Evolutionary conservation across 371 early-diverging fungal species (phyloP).

Genomic region (Haplosporangium sp.): DNA sequence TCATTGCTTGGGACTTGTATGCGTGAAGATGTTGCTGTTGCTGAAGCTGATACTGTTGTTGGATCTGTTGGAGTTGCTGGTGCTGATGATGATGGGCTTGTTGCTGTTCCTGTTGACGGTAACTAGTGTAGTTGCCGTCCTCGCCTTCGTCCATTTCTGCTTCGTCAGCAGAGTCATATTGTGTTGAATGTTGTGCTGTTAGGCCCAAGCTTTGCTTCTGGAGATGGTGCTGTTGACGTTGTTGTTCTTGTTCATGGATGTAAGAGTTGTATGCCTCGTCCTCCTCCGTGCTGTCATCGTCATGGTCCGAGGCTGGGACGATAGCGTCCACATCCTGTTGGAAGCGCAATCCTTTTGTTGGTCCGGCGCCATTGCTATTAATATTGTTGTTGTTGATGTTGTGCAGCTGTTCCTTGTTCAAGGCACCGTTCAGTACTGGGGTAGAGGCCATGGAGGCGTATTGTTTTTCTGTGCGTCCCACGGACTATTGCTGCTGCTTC

Average conservation of each 20-base stretch:
- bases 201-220: slow-evolving; percentile 1
- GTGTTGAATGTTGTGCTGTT: background rate
- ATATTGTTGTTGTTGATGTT: slow-evolving; percentile 1
- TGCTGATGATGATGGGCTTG: slow-evolving; percentile 43
- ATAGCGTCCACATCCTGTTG: slow-evolving; percentile 47
- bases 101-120: slow-evolving; percentile 12
- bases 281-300: slow-evolving; percentile 47
- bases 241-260: slow-evolving; percentile 44
- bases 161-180: slow-evolving; percentile 18
- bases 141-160: slow-evolving; percentile 11
- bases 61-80: slow-evolving; percentile 43
- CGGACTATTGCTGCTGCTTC: background rate
- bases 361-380: slow-evolving; percentile 14
- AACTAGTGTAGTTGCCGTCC: slow-evolving; percentile 1
- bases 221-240: slow-evolving; percentile 23
- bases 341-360: slow-evolving; percentile 10
- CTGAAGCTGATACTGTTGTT: slow-evolving; percentile 44
- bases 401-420: slow-evolving; percentile 9
- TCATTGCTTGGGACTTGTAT: slow-evolving; percentile 51
- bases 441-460: slow-evolving; percentile 30
- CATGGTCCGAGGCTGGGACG: slow-evolving; percentile 47
- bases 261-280: slow-evolving; percentile 47
- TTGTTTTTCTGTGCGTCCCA: background rate
- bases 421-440: slow-evolving; percentile 10
- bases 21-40: slow-evolving; percentile 48